Evolutionary conservation across 345 rosid species (phyloP).

Genomic region (Gossypium arboreum): DNA sequence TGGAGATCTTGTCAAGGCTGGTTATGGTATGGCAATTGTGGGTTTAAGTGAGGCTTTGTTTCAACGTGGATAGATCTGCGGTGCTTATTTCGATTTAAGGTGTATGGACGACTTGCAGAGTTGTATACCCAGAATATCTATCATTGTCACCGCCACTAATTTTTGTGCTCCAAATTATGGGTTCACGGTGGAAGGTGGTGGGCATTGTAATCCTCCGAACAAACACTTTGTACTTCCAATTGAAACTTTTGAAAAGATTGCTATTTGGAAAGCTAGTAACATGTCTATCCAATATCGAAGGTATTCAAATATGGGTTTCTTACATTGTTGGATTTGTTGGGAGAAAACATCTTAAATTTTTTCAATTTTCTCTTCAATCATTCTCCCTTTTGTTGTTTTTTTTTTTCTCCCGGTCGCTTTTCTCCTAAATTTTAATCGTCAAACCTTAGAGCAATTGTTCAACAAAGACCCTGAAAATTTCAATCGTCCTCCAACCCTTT

Average conservation of each 20-base stretch:
- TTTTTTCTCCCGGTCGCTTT: no score
- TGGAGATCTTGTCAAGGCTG: slow-evolving; percentile 74
- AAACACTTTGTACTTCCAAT: slow-evolving; percentile 94
- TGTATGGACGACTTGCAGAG: slow-evolving; percentile 85
- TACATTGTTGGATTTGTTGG: background rate
- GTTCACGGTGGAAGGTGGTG: slow-evolving; percentile 72
- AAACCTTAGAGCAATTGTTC: no score
- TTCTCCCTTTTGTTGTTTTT: no score
- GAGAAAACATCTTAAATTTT: background rate
- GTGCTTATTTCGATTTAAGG: slow-evolving; percentile 83
- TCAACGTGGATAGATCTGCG: slow-evolving; percentile 93
- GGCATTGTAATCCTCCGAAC: slow-evolving; percentile 88
- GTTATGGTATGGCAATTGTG: slow-evolving; percentile 88
- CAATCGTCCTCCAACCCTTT: no score
- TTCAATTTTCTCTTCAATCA: no score
- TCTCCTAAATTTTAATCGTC: no score
- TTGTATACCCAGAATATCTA: slow-evolving; percentile 93
- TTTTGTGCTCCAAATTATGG: slow-evolving; percentile 97
- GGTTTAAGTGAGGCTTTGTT: slow-evolving; percentile 77
- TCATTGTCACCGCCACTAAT: slow-evolving; percentile 76
- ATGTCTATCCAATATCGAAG: slow-evolving; percentile 94
- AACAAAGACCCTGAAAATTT: no score
- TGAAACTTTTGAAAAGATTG: slow-evolving; percentile 91
- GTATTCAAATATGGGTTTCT: slow-evolving; percentile 26
- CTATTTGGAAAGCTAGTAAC: slow-evolving; percentile 95